phyloP scores from a whole-genome alignment of 768 basidiomycete genomes.

The Rhizopogon vesiculosus region DNA sequence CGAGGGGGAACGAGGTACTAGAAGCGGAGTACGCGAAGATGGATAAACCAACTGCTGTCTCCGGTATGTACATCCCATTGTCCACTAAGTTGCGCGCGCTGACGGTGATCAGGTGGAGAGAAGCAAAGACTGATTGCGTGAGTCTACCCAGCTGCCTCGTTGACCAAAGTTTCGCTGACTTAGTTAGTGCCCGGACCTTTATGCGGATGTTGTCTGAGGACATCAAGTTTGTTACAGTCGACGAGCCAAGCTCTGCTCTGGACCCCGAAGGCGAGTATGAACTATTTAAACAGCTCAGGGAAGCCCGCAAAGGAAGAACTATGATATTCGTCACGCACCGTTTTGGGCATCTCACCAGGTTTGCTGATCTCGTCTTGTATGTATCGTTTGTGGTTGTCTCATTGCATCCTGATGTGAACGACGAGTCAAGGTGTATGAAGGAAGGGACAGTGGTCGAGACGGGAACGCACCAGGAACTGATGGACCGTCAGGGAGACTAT shows the following conservation, averaged over 20 bases:
- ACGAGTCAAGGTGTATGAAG: conserved; percentile 26
- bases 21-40: conserved; percentile 14
- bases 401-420: neutral
- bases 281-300: conserved; percentile 24
- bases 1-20: conserved; percentile 8
- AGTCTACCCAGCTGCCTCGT: neutral
- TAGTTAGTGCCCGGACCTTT: conserved; percentile 32
- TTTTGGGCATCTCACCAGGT: conserved; percentile 32
- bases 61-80: conserved; percentile 11
- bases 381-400: conserved; percentile 5
- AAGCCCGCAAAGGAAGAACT: conserved; percentile 27
- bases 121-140: conserved; percentile 27
- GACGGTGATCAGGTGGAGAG: conserved; percentile 20
- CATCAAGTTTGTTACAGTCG: conserved; percentile 27
- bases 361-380: conserved; percentile 34
- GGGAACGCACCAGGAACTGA: conserved; percentile 28
- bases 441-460: conserved; percentile 26
- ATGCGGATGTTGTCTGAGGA: conserved; percentile 31
- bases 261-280: conserved; percentile 31
- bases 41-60: conserved; percentile 16
- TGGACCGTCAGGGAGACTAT: conserved; percentile 28
- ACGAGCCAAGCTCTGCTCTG: conserved; percentile 35
- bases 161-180: neutral
- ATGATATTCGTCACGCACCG: conserved; percentile 39
- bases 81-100: neutral